Conservation (phyloP, 78 protist species). For the Dictyostelium capitatum region DNA sequence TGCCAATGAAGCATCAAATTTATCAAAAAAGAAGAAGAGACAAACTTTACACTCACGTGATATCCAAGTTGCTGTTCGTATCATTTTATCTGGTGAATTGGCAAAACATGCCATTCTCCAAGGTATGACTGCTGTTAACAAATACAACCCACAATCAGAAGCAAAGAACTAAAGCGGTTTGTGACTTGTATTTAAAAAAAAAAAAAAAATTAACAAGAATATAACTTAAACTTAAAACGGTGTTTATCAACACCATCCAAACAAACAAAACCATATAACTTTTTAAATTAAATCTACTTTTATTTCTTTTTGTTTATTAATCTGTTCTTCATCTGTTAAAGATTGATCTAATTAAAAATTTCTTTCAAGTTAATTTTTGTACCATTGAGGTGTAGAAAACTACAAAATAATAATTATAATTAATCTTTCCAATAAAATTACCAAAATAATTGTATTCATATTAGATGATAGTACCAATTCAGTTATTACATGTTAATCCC, state of each 20-base stretch:
- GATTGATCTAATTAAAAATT: no score
- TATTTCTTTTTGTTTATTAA: no score
- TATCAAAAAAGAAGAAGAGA: slow-evolving; percentile 91
- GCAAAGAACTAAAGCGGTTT: slow-evolving; percentile 1
- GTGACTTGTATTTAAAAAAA: neutral
- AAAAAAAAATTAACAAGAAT: neutral
- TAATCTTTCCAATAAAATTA: no score
- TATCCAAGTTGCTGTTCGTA: slow-evolving; percentile 95
- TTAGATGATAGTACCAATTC: no score
- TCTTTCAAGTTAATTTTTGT: no score
- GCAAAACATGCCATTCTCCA: slow-evolving; percentile 97
- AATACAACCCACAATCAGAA: slow-evolving; percentile 86
- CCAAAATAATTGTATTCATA: no score
- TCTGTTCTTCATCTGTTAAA: no score
- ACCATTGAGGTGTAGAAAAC: no score
- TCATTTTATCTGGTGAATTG: slow-evolving; percentile 95
- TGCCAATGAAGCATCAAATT: slow-evolving; percentile 91
- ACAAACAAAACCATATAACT: neutral
- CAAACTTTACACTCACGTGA: slow-evolving; percentile 91
- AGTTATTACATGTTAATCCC: no score
- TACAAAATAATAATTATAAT: no score
- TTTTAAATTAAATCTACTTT: no score
- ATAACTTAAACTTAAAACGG: neutral
- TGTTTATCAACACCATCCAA: slow-evolving; percentile 48
- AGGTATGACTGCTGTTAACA: slow-evolving; percentile 96